Percentiles rank a stretch among this genome's conserved stretches.
These are phyloP conservation scores for Hemileia vastatrix DNA, from an alignment of 1,284 basidiomycete species.

Conservation along the genomic window DNA sequence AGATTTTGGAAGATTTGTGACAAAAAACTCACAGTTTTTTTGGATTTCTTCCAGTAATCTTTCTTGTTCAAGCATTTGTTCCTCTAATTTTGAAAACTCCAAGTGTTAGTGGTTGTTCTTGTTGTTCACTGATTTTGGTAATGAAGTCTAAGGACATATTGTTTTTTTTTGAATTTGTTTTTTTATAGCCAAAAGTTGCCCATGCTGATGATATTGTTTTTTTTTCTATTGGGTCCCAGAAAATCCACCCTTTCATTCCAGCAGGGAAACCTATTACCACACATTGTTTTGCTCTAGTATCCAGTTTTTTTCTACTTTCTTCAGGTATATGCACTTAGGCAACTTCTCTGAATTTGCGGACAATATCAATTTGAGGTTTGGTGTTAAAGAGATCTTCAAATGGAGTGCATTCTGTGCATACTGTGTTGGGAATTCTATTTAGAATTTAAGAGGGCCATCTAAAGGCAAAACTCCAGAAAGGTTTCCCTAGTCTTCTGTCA, in stretches of 20 bases:
- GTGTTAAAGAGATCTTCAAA: not conserved
- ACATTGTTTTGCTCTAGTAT: not conserved
- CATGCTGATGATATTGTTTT: too few species aligned
- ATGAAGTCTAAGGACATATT: too few species aligned
- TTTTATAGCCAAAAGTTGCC: too few species aligned
- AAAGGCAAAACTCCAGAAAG: conserved; percentile 4
- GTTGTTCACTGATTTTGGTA: too few species aligned
- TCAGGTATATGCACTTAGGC: conserved; percentile 1
- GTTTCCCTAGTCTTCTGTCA: not conserved
- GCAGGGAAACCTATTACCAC: not conserved
- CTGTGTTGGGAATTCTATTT: conserved; percentile 8
- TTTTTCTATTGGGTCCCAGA: not conserved
- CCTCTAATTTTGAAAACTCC: too few species aligned
- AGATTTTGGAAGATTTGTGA: too few species aligned
- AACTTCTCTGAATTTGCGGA: not conserved
- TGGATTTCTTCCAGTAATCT: too few species aligned
- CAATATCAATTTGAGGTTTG: not conserved
- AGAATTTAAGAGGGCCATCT: not conserved
- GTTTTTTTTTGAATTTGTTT: too few species aligned
- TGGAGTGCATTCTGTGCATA: not conserved
- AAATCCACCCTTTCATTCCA: conserved; percentile 1
- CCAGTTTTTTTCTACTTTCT: conserved; percentile 1
- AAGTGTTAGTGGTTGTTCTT: too few species aligned
- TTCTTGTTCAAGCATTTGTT: too few species aligned
- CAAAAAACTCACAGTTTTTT: too few species aligned